These are phyloP conservation scores for Nicotiana benthamiana DNA, from an alignment of 257 asterid genomes.

Conservation along the genomic window DNA sequence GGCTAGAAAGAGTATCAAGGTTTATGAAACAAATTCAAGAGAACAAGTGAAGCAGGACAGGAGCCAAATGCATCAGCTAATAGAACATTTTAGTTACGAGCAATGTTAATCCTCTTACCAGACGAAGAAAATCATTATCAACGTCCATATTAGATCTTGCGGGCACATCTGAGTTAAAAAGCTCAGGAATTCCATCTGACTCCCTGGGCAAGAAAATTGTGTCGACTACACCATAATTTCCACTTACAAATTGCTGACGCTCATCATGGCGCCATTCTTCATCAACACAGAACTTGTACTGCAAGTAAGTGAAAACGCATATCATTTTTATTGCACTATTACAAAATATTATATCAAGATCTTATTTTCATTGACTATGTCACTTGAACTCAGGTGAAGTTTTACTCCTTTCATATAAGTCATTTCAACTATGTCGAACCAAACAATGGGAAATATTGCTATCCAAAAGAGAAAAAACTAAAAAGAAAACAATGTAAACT, in stretches of 20 bases:
- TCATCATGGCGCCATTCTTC: conserved; percentile 85
- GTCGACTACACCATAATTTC: conserved; percentile 66
- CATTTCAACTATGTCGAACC: background rate
- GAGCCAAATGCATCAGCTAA: conserved; percentile 1
- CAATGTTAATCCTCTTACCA: conserved; percentile 30
- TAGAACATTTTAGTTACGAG: background rate
- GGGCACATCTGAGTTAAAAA: conserved; percentile 31
- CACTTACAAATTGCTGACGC: conserved; percentile 51
- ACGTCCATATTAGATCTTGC: conserved; percentile 63
- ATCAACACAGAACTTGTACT: conserved; percentile 78
- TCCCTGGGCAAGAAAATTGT: conserved; percentile 58
- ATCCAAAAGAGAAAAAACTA: background rate
- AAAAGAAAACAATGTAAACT: background rate
- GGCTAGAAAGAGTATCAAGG: background rate
- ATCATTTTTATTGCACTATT: background rate
- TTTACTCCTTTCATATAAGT: background rate
- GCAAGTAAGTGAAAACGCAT: conserved; percentile 15
- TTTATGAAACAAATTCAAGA: background rate
- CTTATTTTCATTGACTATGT: background rate
- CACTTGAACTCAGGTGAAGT: background rate
- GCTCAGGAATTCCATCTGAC: conserved; percentile 42
- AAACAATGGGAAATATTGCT: background rate
- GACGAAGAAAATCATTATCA: conserved; percentile 44
- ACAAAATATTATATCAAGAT: background rate
- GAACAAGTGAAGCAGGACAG: background rate